A percentile compares a stretch with the other conserved stretches of the same genome.
phyloP scores from a whole-genome alignment of 257 asterid genomes.

The Nicotiana attenuata region DNA sequence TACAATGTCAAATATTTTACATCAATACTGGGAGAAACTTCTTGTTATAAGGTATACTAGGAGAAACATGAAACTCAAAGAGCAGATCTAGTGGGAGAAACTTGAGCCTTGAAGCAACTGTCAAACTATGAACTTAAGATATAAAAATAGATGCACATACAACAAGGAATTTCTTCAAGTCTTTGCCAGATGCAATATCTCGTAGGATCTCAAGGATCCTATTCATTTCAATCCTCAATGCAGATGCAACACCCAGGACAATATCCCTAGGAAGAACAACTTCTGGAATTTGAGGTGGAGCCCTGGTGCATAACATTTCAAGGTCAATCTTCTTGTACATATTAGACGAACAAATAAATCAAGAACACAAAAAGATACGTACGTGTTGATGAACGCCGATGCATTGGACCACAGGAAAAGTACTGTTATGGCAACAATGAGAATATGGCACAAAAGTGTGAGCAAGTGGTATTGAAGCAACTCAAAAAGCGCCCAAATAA shows the following conservation, averaged over 20 bases:
- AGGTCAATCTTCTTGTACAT: background rate
- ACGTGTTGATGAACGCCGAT: conserved; percentile 69
- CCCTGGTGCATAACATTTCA: conserved; percentile 35
- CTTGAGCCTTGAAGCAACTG: background rate
- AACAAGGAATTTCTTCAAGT: conserved; percentile 63
- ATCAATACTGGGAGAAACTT: background rate
- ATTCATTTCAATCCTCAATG: conserved; percentile 61
- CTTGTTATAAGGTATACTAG: too few relatives aligned
- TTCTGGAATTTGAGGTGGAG: conserved; percentile 76
- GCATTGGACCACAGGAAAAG: conserved; percentile 85
- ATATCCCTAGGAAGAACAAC: conserved; percentile 60
- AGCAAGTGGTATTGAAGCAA: conserved; percentile 84
- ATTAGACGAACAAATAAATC: background rate
- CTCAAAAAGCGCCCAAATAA: conserved; percentile 83
- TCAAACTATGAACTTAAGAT: background rate
- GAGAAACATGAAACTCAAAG: background rate
- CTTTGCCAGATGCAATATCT: conserved; percentile 72
- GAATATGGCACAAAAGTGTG: conserved; percentile 72
- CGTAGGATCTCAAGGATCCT: conserved; percentile 53
- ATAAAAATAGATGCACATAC: conserved; percentile 38
- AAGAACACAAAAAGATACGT: conserved; percentile 12
- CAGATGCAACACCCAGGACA: conserved; percentile 61
- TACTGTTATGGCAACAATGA: conserved; percentile 60
- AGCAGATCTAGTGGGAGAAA: conserved; percentile 14
- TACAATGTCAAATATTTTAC: background rate